Evolutionary conservation across 306 rosid species (phyloP).

Genomic region (Vicia faba): DNA sequence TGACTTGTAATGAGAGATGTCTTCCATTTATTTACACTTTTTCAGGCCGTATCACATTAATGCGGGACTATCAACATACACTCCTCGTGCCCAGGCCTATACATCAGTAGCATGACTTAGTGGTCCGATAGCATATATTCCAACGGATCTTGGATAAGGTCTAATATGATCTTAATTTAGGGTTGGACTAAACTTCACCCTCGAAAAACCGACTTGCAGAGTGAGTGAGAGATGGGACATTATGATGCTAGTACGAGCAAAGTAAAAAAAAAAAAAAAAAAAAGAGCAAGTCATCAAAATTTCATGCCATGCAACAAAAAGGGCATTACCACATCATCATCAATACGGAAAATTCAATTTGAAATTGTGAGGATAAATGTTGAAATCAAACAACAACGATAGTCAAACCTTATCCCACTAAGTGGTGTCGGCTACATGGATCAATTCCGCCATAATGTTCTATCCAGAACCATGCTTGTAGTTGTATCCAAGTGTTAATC

Average conservation of each 20-base stretch:
- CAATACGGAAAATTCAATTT: background rate
- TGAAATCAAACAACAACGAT: too few species aligned
- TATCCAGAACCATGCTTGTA: background rate
- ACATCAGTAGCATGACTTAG: background rate
- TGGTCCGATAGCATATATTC: background rate
- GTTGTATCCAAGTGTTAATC: too few species aligned
- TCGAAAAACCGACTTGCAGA: background rate
- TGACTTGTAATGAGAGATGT: background rate
- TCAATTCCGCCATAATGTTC: too few species aligned
- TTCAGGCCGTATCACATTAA: background rate
- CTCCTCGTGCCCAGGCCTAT: background rate
- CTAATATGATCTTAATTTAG: background rate
- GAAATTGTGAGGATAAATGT: background rate
- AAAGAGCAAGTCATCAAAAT: background rate
- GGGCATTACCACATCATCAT: background rate
- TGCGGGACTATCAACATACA: background rate
- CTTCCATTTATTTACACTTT: background rate
- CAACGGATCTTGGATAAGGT: background rate
- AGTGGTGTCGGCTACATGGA: too few species aligned
- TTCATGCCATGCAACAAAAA: constrained; percentile 1
- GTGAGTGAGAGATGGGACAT: background rate
- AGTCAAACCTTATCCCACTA: too few species aligned
- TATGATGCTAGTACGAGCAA: constrained; percentile 1
- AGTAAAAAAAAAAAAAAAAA: constrained; percentile 15
- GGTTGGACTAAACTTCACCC: background rate